Percentiles rank a stretch among this genome's conserved stretches.
These are phyloP conservation scores for Rhodomyrtus psidioides DNA, from an alignment of 441 rosid species.

Conservation along the genomic window DNA sequence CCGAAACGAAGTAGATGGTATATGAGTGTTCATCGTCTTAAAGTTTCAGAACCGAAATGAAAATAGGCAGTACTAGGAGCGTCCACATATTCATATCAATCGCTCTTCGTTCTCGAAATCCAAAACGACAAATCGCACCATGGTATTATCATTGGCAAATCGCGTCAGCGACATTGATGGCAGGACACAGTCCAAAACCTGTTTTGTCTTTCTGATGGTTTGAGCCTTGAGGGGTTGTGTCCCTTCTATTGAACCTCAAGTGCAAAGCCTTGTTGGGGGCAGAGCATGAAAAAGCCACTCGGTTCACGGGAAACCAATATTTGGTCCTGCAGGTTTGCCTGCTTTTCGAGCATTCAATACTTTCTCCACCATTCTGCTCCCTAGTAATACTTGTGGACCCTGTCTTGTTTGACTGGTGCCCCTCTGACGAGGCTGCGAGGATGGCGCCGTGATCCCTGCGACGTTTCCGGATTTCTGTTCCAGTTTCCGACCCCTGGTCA, in stretches of 20 bases:
- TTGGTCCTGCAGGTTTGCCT: background rate
- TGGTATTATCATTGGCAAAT: background rate
- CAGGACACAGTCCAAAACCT: background rate
- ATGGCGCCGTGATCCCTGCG: background rate
- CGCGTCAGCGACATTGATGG: background rate
- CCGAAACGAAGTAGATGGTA: background rate
- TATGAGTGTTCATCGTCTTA: background rate
- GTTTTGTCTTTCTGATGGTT: background rate
- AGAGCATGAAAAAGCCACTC: background rate
- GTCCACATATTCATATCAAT: background rate
- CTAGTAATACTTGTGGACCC: constrained; percentile 21
- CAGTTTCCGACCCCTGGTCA: constrained; percentile 25
- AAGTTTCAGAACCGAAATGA: background rate
- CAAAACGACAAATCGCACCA: background rate
- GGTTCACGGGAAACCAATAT: background rate
- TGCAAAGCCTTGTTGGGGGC: background rate
- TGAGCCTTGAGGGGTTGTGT: background rate
- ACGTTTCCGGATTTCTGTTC: constrained; percentile 9
- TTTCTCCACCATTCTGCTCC: constrained; percentile 53
- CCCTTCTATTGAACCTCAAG: background rate
- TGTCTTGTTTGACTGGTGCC: constrained; percentile 5
- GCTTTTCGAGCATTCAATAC: constrained; percentile 43
- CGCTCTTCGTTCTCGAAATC: background rate
- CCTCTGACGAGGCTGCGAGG: background rate
- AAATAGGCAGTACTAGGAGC: background rate